phyloP scores from a whole-genome alignment of 2,329 filamentous ascomycete genomes.

The Zymoseptoria ardabiliae region DNA sequence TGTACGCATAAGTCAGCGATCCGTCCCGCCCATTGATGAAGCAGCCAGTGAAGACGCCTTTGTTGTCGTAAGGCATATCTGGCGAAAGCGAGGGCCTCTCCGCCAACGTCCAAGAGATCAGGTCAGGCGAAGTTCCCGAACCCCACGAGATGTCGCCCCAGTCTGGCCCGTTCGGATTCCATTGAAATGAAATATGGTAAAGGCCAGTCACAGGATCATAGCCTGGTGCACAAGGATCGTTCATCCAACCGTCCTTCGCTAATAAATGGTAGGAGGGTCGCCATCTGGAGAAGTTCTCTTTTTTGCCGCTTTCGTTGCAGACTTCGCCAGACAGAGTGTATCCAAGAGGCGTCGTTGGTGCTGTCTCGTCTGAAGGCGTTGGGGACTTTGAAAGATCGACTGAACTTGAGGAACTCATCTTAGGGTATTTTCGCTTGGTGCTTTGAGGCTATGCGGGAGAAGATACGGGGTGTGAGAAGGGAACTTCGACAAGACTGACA shows the following conservation, averaged over 20 bases:
- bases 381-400: slow-evolving; percentile 4
- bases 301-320: not conserved
- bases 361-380: slow-evolving; percentile 1
- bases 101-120: slow-evolving; percentile 33
- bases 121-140: slow-evolving; percentile 32
- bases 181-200: slow-evolving; percentile 40
- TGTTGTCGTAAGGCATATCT: slow-evolving; percentile 31
- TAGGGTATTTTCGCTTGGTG: not conserved
- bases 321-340: not conserved
- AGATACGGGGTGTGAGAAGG: not conserved
- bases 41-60: slow-evolving; percentile 40
- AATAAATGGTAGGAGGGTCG: slow-evolving; percentile 31
- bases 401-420: slow-evolving; percentile 10
- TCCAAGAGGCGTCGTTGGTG: not conserved
- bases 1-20: slow-evolving; percentile 34
- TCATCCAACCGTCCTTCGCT: slow-evolving; percentile 36
- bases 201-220: slow-evolving; percentile 34
- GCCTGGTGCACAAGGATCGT: slow-evolving; percentile 38
- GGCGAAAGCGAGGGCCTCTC: slow-evolving; percentile 28
- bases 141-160: slow-evolving; percentile 41
- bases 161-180: slow-evolving; percentile 36
- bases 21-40: slow-evolving; percentile 27
- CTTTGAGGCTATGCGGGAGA: not conserved
- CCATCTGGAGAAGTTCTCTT: slow-evolving; percentile 14
- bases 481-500: not conserved